Evolutionary conservation across 208 protist genomes (phyloP).

Genomic region (Borovskyia barvae): DNA sequence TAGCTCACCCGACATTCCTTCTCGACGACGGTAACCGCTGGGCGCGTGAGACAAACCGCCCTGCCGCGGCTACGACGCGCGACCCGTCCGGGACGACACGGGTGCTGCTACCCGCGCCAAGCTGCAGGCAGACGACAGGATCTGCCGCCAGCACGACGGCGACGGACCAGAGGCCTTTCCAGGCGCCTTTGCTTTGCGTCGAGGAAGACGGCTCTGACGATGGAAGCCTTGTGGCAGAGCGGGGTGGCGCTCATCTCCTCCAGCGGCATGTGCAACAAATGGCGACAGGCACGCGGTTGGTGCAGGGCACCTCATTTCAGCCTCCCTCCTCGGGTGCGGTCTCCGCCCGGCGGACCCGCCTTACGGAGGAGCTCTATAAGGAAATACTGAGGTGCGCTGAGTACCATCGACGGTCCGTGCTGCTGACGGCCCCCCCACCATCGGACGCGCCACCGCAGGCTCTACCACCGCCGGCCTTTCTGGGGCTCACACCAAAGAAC

Average conservation of each 20-base stretch:
- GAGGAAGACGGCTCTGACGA: neutral
- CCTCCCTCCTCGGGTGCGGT: slow-evolving; percentile 1
- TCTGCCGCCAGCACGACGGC: neutral
- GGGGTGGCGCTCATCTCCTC: slow-evolving; percentile 23
- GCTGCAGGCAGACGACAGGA: slow-evolving; percentile 4
- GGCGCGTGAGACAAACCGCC: slow-evolving; percentile 38
- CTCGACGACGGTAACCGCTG: slow-evolving; percentile 43
- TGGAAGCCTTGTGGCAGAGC: neutral
- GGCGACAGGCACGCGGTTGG: slow-evolving; percentile 25
- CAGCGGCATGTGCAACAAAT: slow-evolving; percentile 59
- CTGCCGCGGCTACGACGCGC: slow-evolving; percentile 31
- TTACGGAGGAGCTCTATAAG: slow-evolving; percentile 6
- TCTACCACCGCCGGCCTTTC: no score
- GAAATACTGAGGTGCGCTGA: slow-evolving; percentile 14
- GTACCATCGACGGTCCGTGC: slow-evolving; percentile 14
- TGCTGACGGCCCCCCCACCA: slow-evolving; percentile 2
- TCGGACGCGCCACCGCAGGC: neutral
- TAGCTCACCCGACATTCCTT: slow-evolving; percentile 26
- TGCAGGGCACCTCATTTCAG: slow-evolving; percentile 20
- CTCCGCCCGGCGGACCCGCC: neutral
- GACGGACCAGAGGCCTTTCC: neutral
- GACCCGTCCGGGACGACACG: slow-evolving; percentile 26
- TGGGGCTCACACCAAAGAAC: no score
- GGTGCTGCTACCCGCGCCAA: slow-evolving; percentile 18
- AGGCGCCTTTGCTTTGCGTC: slow-evolving; percentile 10